Conservation (phyloP, 805 yeast genomes). For the Tetrapisispora taiwanensis region DNA sequence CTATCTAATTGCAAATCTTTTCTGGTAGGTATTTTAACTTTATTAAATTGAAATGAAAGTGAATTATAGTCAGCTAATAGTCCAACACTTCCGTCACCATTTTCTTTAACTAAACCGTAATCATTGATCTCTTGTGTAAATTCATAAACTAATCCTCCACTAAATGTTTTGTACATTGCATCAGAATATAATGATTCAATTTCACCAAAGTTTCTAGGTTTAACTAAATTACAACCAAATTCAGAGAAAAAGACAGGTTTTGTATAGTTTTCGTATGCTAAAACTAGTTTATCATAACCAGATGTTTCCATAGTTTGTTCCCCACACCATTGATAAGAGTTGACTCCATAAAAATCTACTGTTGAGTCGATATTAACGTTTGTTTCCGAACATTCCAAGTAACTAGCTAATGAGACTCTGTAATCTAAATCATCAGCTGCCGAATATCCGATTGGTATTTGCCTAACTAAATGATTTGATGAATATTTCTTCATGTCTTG, state of each 20-base stretch:
- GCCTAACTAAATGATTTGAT: slow-evolving; percentile 44
- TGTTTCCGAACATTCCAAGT: slow-evolving; percentile 63
- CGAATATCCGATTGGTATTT: slow-evolving; percentile 86
- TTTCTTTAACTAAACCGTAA: slow-evolving; percentile 61
- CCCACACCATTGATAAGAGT: slow-evolving; percentile 97
- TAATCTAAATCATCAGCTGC: slow-evolving; percentile 87
- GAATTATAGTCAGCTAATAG: slow-evolving; percentile 39
- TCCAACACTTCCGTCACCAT: slow-evolving; percentile 33
- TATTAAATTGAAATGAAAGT: slow-evolving; percentile 37
- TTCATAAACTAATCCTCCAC: slow-evolving; percentile 82
- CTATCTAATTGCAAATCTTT: slow-evolving; percentile 1
- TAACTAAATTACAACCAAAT: slow-evolving; percentile 79
- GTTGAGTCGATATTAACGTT: slow-evolving; percentile 35
- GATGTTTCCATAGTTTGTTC: slow-evolving; percentile 70
- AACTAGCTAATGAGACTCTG: slow-evolving; percentile 67
- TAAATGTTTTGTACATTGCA: slow-evolving; percentile 64
- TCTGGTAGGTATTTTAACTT: slow-evolving; percentile 23
- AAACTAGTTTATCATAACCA: slow-evolving; percentile 62
- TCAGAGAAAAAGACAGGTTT: slow-evolving; percentile 85
- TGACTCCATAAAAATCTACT: slow-evolving; percentile 86
- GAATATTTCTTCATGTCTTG: slow-evolving; percentile 76
- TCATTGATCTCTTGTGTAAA: slow-evolving; percentile 69
- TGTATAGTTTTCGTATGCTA: slow-evolving; percentile 56
- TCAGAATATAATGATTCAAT: slow-evolving; percentile 56
- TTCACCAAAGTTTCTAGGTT: slow-evolving; percentile 74